phyloP scores from a whole-genome alignment of 164 flowering plant genomes.

The Berberis thunbergii region DNA sequence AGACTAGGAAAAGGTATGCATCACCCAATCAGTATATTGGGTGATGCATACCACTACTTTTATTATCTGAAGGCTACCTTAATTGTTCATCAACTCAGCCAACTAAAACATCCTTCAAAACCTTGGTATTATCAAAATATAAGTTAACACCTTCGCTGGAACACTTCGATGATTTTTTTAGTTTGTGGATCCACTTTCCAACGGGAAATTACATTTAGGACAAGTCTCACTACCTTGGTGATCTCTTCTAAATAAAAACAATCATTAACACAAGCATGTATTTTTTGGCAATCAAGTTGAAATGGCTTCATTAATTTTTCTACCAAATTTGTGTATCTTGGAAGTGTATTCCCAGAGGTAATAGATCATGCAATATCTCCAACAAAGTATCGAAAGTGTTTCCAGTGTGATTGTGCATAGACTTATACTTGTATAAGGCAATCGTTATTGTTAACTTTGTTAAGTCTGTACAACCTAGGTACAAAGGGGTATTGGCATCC shows the following conservation, averaged over 20 bases:
- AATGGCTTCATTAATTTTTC: not conserved
- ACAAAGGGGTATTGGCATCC: not conserved
- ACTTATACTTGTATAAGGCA: constrained; percentile 1
- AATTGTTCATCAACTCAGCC: too few species aligned
- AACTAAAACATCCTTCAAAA: too few species aligned
- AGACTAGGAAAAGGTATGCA: too few species aligned
- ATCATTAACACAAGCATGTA: constrained; percentile 1
- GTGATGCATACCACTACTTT: too few species aligned
- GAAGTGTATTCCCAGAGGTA: not conserved
- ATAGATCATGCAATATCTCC: not conserved
- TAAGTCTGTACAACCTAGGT: not conserved
- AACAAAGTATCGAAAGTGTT: not conserved
- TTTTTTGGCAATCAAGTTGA: not conserved
- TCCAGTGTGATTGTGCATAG: not conserved
- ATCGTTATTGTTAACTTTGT: constrained; percentile 2
- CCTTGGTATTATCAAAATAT: too few species aligned
- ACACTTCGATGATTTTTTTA: too few species aligned
- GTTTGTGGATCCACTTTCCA: too few species aligned
- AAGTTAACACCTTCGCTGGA: too few species aligned
- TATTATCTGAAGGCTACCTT: too few species aligned
- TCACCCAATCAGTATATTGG: too few species aligned
- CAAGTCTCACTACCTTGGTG: too few species aligned
- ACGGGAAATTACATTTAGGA: too few species aligned
- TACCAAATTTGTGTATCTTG: not conserved
- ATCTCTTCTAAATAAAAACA: not conserved